Evolutionary conservation across 2,329 filamentous ascomycete genomes (phyloP), one percentile per base, ranked within the genome.

Genomic region (Alternaria gaisen): DNA sequence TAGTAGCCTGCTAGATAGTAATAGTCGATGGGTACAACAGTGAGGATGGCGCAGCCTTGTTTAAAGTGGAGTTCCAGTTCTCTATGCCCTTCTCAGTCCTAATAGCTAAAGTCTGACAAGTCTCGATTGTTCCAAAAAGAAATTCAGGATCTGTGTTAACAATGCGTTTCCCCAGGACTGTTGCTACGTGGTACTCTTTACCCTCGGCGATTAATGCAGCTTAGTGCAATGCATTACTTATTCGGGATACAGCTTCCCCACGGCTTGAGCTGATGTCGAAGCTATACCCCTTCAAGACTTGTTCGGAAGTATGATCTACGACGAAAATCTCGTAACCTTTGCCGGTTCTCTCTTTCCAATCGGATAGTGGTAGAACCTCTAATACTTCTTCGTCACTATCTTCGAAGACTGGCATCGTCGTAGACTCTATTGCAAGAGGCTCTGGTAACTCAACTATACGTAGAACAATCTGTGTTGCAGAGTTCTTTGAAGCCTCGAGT

Each of bases 381-480:
- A 5, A 47, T n/a, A 28, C 24, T 47, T 10, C 24, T n/a, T 28
- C 24, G 43, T 47, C 24, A n/a, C 43, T 47, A 30, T 47, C 43
- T 28, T 47, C 43, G 18, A 47, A 9, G 6, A n/a, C 43, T 28
- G 24, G n/a, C 43, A 28, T 47, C 14, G 43, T 47, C 24, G 43
- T 28, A 26, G 43, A 26, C n/a, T 47, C 43, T 47, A 47, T 47
- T 47, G 22, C 12, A 28, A 47, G 24, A 47, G 43, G 43, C 43
- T 30, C 43, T 26, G 28, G 24, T 46, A n/a, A 10, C 43, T 46
- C 20, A 16, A 30, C 24, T 47, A 18, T 47, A 18, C 18, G 12
- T 11, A 16, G 14, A 28, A 12, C n/a, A 16, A 18, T n/a, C 24
- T 47, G 5, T 28, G 24, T 22, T 20, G 41, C 11, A 22, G 20